A percentile compares a stretch with the other conserved stretches of the same genome.
Evolutionary conservation across 371 early-diverging fungal genomes (phyloP).

Genomic region (Vittaforma corneae): DNA sequence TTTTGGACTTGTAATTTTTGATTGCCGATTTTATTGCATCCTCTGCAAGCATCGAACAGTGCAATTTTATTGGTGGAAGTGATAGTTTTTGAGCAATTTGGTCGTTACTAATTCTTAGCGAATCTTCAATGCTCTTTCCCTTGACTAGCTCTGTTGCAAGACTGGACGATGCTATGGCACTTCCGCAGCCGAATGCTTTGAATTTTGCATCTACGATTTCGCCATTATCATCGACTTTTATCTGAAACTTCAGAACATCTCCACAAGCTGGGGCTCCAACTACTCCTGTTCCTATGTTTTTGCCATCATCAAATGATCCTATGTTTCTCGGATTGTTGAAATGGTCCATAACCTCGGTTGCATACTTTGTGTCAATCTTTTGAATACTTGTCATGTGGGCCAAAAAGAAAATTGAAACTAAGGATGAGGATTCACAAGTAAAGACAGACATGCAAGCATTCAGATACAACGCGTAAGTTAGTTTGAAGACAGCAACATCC

Average conservation of each 20-base stretch:
- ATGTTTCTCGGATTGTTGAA: constrained; percentile 88
- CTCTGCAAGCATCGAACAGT: constrained; percentile 95
- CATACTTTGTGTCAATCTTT: constrained; percentile 48
- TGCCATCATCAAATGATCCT: constrained; percentile 74
- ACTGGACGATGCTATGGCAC: constrained; percentile 84
- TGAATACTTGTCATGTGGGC: neutral
- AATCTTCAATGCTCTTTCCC: constrained; percentile 76
- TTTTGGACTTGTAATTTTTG: constrained; percentile 63
- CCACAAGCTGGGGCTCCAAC: constrained; percentile 98
- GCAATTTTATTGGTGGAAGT: constrained; percentile 90
- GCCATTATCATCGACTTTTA: constrained; percentile 73
- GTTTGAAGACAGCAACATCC: too few relatives aligned
- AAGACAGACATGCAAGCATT: too few relatives aligned
- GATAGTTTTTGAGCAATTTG: constrained; percentile 86
- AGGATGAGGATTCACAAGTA: too few relatives aligned
- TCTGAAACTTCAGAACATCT: constrained; percentile 96
- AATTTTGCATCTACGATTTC: constrained; percentile 87
- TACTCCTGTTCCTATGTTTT: constrained; percentile 83
- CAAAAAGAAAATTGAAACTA: too few relatives aligned
- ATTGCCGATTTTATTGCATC: constrained; percentile 93
- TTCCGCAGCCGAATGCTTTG: constrained; percentile 98
- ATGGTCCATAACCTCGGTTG: constrained; percentile 70
- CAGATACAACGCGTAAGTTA: too few relatives aligned
- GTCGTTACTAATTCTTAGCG: constrained; percentile 78
- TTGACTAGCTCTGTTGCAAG: constrained; percentile 83